phyloP scores from a whole-genome alignment of 345 rosid species.

The Gossypium australe region DNA sequence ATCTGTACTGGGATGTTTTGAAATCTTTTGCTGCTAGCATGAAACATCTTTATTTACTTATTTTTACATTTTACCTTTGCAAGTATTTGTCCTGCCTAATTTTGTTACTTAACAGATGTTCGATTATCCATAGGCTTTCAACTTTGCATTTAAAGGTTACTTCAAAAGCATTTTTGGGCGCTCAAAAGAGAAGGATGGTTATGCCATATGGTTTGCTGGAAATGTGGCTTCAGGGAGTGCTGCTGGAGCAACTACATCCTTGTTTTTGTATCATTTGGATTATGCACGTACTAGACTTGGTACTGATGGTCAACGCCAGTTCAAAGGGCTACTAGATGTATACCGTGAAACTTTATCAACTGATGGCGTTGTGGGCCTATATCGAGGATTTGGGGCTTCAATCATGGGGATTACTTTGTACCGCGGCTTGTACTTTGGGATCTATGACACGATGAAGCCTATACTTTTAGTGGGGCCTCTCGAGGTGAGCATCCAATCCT shows the following conservation, averaged over 20 bases:
- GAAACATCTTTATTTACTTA: neutral
- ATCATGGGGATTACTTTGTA: constrained; percentile 86
- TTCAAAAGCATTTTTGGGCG: constrained; percentile 65
- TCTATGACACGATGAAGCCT: constrained; percentile 90
- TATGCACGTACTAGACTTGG: constrained; percentile 83
- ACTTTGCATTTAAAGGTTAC: constrained; percentile 96
- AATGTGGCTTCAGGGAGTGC: constrained; percentile 96
- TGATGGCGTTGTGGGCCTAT: constrained; percentile 71
- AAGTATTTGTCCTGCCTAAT: constrained; percentile 22
- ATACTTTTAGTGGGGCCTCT: constrained; percentile 70
- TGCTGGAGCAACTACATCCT: constrained; percentile 86
- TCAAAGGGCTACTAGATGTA: constrained; percentile 75
- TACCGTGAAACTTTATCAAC: constrained; percentile 65
- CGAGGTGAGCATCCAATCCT: constrained; percentile 45
- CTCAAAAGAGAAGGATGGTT: constrained; percentile 88
- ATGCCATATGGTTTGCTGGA: constrained; percentile 74
- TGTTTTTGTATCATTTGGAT: constrained; percentile 84
- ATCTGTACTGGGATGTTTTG: neutral
- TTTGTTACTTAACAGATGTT: constrained; percentile 48
- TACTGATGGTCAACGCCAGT: constrained; percentile 79
- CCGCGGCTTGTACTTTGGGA: constrained; percentile 91
- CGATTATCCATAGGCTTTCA: constrained; percentile 81
- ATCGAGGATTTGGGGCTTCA: constrained; percentile 88
- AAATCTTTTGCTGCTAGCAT: neutral
- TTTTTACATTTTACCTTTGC: neutral